Base-by-base conservation (phyloP, 225 moss, liverwort and hornwort genomes). In the Anthoceros angustus region DNA sequence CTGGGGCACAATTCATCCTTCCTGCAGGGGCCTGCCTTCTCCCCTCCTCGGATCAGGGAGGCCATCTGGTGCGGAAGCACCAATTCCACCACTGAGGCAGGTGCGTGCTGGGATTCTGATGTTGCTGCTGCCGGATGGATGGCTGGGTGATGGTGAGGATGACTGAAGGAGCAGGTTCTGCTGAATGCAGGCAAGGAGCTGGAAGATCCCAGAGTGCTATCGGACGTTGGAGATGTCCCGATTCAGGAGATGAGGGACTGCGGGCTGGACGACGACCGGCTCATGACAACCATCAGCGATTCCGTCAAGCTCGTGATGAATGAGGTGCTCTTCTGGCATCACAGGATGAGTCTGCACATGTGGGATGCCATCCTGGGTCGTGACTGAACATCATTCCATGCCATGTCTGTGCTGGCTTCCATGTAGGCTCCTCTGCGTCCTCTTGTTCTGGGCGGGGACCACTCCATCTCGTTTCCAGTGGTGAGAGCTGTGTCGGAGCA, bases 1-100 rank as follows among this genome's bases (percentile, higher is more conserved):
- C 66, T 98, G 71, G 98, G 98, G 6, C 98, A 98, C 70, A 92
- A 98, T 66, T 98, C 98, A 10, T 98, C 98, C 43, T 98, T 86
- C 69, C 89, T 98, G 45, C 98, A 98, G 77, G 95, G 95, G 12
- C 88, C 89, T 20, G 98, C 98, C 8, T 98, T 98, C 63, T 80
- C 98, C 2, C 98, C 98, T 40, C 92, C 98, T 66, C 83, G 89
- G 11, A 98, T 98, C 25, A 85, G 98, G 46, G 98, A 98, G 75
- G 98, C 98, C 12, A 98, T 98, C 21, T 98, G 98, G 98, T 92
- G 92, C 67, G 98, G 92, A 42, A 98, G 98, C 66, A 98, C 98
- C 26, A 98, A 98, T 43, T 98, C 98, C 61, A 73, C 92, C 9
- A 89, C 98, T 0, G 98, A 98, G 71, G 74, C 85, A 7, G 83